phyloP scores from a whole-genome alignment of 108 stramenopile genomes.

The Conticribra weissflogii region DNA sequence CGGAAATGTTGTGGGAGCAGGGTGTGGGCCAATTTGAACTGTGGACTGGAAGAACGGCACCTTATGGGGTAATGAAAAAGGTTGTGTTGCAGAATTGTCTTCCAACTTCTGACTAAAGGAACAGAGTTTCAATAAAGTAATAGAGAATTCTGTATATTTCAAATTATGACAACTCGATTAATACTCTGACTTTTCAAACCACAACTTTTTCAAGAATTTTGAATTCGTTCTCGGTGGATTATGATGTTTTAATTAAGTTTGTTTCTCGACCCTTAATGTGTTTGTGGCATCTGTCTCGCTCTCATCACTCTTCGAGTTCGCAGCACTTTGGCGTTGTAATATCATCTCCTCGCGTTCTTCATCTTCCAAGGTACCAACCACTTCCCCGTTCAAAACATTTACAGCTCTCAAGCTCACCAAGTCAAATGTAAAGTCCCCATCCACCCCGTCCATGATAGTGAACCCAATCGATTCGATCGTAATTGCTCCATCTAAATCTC shows the following conservation, averaged over 20 bases:
- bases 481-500: conserved; percentile 65
- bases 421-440: conserved; percentile 84
- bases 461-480: conserved; percentile 74
- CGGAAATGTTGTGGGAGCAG: conserved; percentile 98
- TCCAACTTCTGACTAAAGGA: conserved; percentile 28
- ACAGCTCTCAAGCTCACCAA: conserved; percentile 76
- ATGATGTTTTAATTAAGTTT: no score
- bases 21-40: conserved; percentile 96
- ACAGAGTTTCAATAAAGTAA: no score
- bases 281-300: background rate
- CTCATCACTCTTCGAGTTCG: no score
- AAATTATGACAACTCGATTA: no score
- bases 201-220: no score
- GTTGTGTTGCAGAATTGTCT: conserved; percentile 87
- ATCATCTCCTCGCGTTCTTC: conserved; percentile 33
- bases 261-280: background rate
- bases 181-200: no score
- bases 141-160: no score
- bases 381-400: conserved; percentile 53
- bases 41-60: conserved; percentile 92
- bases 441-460: conserved; percentile 81
- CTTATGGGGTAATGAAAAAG: conserved; percentile 86
- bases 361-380: conserved; percentile 33
- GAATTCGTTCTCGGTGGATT: no score
- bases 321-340: background rate